Base-by-base conservation (phyloP, 1,284 basidiomycete genomes). In the Ceratobasidium sp. region DNA sequence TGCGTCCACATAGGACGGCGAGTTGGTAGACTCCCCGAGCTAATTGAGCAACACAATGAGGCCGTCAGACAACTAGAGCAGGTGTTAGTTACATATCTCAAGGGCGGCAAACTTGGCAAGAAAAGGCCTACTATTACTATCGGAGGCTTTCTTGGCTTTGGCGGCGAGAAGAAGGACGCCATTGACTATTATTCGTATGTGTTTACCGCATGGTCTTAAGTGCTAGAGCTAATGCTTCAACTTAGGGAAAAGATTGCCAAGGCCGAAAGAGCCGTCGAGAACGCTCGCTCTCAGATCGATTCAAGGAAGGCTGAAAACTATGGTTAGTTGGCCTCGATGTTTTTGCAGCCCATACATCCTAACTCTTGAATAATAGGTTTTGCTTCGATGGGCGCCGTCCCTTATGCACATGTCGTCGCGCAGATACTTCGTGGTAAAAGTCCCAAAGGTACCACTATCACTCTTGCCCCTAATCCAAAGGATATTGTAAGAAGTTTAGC, bases 301-400 rank as follows among this genome's bases (percentile, higher is more conserved):
- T 85, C 84, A 18, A 85, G 81, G 43, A 78, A 92, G 79, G 86
- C 94, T 1, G 94, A 97, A 81, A 93, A 88, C 79, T 97, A 96
- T 80, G 96, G 82, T 73, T 76, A 34, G 76, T 60, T 18, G 30
- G 48, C 46, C 9, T 28, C n/a, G n/a, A n/a, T 78, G 60, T 73
- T 71, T 8, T 61, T 52, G 26, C 65, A 12, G 12, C 10, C 1
- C 26, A 72, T 45, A 59, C 30, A 2, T 59, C 60, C 30, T 50
- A 48, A 45, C 32, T 32, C n/a, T 32, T 58, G 48, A 8, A 36
- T 46, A 16, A 16, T 71, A 79, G 79, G 94, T 16, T 97, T 97
- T 79, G 94, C 95, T 1, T 95, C 93, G 26, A 92, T 97, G 89
- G 94, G 93, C 62, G 91, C 94, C 0, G 92, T 97, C 10, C 90